Evolutionary conservation across 805 yeast genomes (phyloP), one percentile per base, ranked within the genome.

Genomic region (Pichia nanzhaoensis): DNA sequence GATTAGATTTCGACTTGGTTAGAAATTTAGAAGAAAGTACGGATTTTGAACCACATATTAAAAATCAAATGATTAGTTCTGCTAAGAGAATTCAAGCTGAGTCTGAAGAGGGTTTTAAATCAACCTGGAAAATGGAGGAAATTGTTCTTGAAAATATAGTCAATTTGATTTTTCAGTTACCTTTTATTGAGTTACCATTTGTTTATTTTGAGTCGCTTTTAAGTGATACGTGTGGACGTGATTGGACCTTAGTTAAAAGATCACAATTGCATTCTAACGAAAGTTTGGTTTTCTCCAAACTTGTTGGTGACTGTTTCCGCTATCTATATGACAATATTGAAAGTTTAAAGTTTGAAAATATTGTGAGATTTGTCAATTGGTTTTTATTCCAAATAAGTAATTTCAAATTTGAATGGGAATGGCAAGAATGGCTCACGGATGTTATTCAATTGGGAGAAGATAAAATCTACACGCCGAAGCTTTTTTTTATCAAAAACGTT

Each of bases 401-500:
- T 60, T 93, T 91, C 63, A 89, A 84, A 46, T 93, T 87, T 66
- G 86, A 90, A 32, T 93, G 99, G 99, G 88, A 89, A 59, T 93
- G 99, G 99, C 79, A 77, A 51, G 98, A 90, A 63, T 93, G 99
- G 99, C 77, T 74, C 22, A 46, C 35, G 35, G 66, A 63, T 2
- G 85, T 81, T 55, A 72, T 82, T 0, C 55, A 60, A n/a, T 62
- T 60, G 38, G 72, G 69, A 39, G 64, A 68, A 7, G 62, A 69
- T 10, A 67, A 74, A 31, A 61, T 67, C 30, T 79, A 76, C 56
- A 90, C 86, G 58, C 96, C 97, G 12, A 79, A 78, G 53, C 72
- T 77, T 50, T 76, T 74, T 38, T 83, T 91, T 53, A 78, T 91
- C 48, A 78, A 74, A 53, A 89, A 89, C 64, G 70, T 90, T 51